Conservation (phyloP, 805 yeast species). For the Zygoascus biomembranicola region DNA sequence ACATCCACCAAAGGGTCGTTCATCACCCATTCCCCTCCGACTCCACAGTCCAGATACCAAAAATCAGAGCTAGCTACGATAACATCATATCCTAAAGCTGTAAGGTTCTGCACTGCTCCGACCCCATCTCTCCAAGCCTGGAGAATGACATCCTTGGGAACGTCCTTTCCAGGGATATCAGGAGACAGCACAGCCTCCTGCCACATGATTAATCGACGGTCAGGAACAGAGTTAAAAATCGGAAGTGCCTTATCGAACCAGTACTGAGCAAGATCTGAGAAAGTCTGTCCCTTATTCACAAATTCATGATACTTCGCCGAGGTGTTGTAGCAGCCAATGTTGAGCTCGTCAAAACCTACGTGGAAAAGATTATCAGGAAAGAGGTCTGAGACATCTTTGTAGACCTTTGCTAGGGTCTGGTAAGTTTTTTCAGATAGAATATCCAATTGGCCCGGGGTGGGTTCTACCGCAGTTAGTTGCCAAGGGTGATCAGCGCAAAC, state of each 20-base stretch:
- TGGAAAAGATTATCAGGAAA: constrained; percentile 33
- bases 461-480: constrained; percentile 28
- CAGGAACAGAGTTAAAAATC: constrained; percentile 21
- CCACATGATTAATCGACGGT: constrained; percentile 34
- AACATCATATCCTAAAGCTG: constrained; percentile 31
- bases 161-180: constrained; percentile 20
- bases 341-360: constrained; percentile 35
- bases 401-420: constrained; percentile 27
- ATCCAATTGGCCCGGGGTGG: constrained; percentile 35
- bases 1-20: constrained; percentile 29
- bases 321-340: constrained; percentile 27
- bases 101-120: constrained; percentile 22
- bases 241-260: constrained; percentile 32
- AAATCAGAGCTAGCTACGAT: constrained; percentile 29
- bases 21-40: constrained; percentile 28
- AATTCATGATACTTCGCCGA: constrained; percentile 23
- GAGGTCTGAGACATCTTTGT: constrained; percentile 26
- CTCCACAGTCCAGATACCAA: constrained; percentile 36
- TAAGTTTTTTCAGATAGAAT: constrained; percentile 27
- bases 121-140: constrained; percentile 30
- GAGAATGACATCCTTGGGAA: constrained; percentile 29
- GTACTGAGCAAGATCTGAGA: constrained; percentile 27
- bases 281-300: constrained; percentile 22
- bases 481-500: constrained; percentile 28
- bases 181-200: constrained; percentile 28